phyloP scores from a whole-genome alignment of 2,329 filamentous ascomycete genomes.

The Thielaviopsis euricoi region DNA sequence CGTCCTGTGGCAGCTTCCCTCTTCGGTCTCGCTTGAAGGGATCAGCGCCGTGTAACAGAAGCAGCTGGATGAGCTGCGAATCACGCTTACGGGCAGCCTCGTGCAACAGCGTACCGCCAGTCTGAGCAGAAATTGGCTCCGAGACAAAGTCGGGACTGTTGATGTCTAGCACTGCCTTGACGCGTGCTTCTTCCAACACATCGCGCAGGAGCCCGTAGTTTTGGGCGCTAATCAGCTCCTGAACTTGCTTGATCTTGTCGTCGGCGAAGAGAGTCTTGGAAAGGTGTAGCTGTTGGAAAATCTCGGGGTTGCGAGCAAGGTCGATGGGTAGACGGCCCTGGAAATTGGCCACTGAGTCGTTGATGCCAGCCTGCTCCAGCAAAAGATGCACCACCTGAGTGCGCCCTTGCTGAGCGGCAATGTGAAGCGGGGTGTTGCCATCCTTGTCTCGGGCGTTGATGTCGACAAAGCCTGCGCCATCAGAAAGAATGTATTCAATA shows the following conservation, averaged over 20 bases:
- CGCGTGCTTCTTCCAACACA: slow-evolving; percentile 66
- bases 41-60: slow-evolving; percentile 87
- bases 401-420: slow-evolving; percentile 71
- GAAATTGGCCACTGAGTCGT: slow-evolving; percentile 74
- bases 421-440: slow-evolving; percentile 82
- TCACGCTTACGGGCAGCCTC: slow-evolving; percentile 84
- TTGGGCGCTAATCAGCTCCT: slow-evolving; percentile 53
- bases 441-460: slow-evolving; percentile 61
- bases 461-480: slow-evolving; percentile 51
- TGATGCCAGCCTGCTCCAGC: slow-evolving; percentile 67
- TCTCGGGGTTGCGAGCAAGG: slow-evolving; percentile 77
- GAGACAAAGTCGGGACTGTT: slow-evolving; percentile 82
- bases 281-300: slow-evolving; percentile 88
- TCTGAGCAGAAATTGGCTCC: slow-evolving; percentile 58
- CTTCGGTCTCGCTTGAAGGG: slow-evolving; percentile 90
- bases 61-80: slow-evolving; percentile 69
- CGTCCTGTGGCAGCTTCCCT: slow-evolving; percentile 87
- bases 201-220: slow-evolving; percentile 67
- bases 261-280: slow-evolving; percentile 82
- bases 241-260: slow-evolving; percentile 66
- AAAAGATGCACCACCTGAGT: slow-evolving; percentile 67
- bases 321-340: slow-evolving; percentile 77
- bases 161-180: slow-evolving; percentile 78
- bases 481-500: slow-evolving; percentile 83
- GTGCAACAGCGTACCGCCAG: slow-evolving; percentile 83